Evolutionary conservation across 176 grass and related monocot species (phyloP), one percentile per base, ranked within the genome.

Genomic region (Bothriochloa decipiens): DNA sequence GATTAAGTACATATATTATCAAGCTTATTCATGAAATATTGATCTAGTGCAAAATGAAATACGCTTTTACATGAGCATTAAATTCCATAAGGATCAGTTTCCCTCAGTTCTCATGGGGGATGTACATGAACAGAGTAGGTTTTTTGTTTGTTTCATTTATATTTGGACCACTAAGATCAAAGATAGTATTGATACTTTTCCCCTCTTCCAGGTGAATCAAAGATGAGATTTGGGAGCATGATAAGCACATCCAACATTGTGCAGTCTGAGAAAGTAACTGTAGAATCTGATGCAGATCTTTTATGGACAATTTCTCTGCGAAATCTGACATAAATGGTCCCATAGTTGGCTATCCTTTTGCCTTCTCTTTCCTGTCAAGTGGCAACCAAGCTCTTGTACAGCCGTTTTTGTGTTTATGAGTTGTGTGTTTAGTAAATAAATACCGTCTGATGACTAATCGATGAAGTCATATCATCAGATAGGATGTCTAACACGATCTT

Each of bases 221-320:
- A 91, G 87, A 94, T 94, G 92, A 87, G 74, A 74, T 94, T 94
- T 58, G 89, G 92, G 49, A 89, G 87, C 26, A 87, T 89, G 89
- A 94, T 94, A 80, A 94, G 89, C 86, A 91, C 89, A 61, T 94
- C 92, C n/a, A 94, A 94, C 72, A 91, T 87, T 27, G 89, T 91
- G 65, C 72, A 83, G 40, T 82, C 82, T 14, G 84, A 85, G 12
- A 94, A 85, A 68, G 77, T 94, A 62, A 91, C 92, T 5, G 92
- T 94, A 68, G 36, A 75, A 49, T 91, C 92, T 0, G 89, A 94
- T 72, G 89, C 87, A 26, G 84, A 92, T 85, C 87, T 94, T 70
- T 68, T 94, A 0, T 92, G 92, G 90, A 92, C 92, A 26, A 90
- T 94, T 70, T 92, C 86, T 65, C 89, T 94, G 23, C 85, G 88